Conservation (phyloP, 2,329 filamentous ascomycete genomes). For the Talaromyces albobiverticillius region DNA sequence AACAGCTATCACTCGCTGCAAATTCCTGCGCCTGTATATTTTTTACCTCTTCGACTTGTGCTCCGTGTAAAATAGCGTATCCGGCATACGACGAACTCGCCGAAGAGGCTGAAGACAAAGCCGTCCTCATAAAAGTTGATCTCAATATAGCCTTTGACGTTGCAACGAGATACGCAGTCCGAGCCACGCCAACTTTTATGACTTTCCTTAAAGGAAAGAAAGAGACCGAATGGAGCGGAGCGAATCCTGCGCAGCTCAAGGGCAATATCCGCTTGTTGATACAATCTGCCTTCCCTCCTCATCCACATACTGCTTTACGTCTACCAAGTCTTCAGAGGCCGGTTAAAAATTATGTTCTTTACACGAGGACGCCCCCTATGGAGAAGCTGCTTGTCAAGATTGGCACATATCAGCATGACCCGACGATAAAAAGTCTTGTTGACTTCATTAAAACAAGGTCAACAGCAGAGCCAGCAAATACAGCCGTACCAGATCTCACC, state of each 20-base stretch:
- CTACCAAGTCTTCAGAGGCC: constrained; percentile 67
- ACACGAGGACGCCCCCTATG: constrained; percentile 75
- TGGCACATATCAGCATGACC: constrained; percentile 58
- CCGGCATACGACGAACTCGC: constrained; percentile 79
- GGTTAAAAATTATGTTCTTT: constrained; percentile 67
- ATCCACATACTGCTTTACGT: constrained; percentile 70
- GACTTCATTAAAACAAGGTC: constrained; percentile 67
- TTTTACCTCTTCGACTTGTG: constrained; percentile 86
- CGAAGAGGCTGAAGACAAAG: constrained; percentile 65
- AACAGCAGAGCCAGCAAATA: constrained; percentile 59
- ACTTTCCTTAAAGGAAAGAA: constrained; percentile 75
- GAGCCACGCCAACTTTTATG: constrained; percentile 83
- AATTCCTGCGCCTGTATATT: constrained; percentile 77
- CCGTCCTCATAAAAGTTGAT: constrained; percentile 78
- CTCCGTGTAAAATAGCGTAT: constrained; percentile 79
- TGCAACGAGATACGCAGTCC: constrained; percentile 63
- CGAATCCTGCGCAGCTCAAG: constrained; percentile 64
- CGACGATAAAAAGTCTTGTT: constrained; percentile 62
- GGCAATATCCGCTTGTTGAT: constrained; percentile 71
- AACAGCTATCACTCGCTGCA: constrained; percentile 57
- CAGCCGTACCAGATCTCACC: constrained; percentile 67
- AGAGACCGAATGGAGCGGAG: constrained; percentile 77
- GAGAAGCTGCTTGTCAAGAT: constrained; percentile 80
- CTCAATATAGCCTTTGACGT: constrained; percentile 65
- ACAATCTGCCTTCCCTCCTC: constrained; percentile 70